These are phyloP conservation scores for Claviceps cyperi DNA, from an alignment of 2,329 filamentous ascomycete species.

Conservation along the genomic window DNA sequence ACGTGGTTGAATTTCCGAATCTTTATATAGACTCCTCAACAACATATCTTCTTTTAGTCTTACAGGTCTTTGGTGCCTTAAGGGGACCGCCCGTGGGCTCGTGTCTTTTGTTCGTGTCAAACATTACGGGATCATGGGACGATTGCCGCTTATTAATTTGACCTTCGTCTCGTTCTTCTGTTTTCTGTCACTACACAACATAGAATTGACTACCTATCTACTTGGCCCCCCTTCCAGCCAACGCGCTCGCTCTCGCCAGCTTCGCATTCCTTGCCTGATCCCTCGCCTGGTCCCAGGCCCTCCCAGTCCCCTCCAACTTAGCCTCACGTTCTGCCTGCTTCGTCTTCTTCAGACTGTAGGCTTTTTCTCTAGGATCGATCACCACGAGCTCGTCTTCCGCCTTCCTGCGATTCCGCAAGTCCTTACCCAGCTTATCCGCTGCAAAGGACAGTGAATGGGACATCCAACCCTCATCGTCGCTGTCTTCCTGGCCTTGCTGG, in stretches of 20 bases:
- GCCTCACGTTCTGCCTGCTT: conserved; percentile 45
- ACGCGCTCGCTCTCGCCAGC: conserved; percentile 35
- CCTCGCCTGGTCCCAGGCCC: conserved; percentile 38
- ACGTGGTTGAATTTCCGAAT: too few relatives aligned
- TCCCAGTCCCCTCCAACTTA: conserved; percentile 36
- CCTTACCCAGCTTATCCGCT: conserved; percentile 81
- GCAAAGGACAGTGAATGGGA: conserved; percentile 72
- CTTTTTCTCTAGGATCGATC: conserved; percentile 80
- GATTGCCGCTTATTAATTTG: too few relatives aligned
- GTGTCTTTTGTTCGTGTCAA: too few relatives aligned
- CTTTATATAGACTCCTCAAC: too few relatives aligned
- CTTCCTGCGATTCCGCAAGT: conserved; percentile 78
- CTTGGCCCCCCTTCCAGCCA: conserved; percentile 42
- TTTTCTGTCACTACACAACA: background rate
- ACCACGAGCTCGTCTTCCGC: conserved; percentile 85
- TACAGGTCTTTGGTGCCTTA: too few relatives aligned
- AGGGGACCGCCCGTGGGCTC: too few relatives aligned
- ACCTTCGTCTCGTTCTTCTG: too few relatives aligned
- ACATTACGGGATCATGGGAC: too few relatives aligned
- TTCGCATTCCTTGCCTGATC: conserved; percentile 40
- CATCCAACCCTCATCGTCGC: conserved; percentile 65
- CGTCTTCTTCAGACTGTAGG: conserved; percentile 54
- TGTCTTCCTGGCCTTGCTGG: conserved; percentile 40
- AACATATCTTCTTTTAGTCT: too few relatives aligned
- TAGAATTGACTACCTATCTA: conserved; percentile 15